These are phyloP conservation scores for Bipolaris bicolor DNA, from an alignment of 2,329 filamentous ascomycete genomes.

Conservation along the genomic window DNA sequence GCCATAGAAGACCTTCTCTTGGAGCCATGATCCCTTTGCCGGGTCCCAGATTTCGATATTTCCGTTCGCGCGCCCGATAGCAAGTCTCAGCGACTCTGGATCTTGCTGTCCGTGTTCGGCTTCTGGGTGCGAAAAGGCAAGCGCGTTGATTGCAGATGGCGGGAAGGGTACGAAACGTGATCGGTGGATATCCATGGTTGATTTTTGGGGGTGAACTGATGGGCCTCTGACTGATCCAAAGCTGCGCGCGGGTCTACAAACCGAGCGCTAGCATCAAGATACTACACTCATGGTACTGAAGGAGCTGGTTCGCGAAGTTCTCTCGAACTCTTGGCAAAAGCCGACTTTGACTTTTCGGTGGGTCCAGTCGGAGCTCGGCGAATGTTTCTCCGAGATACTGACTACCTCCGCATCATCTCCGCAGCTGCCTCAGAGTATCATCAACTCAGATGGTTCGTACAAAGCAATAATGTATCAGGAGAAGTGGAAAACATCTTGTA, in stretches of 20 bases:
- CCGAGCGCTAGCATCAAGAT: constrained; percentile 25
- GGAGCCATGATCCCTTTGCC: constrained; percentile 79
- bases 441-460: not conserved
- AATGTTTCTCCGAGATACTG: constrained; percentile 12
- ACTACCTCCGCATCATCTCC: constrained; percentile 19
- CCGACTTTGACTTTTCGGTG: constrained; percentile 25
- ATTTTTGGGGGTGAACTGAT: not conserved
- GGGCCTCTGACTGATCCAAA: not conserved
- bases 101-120: constrained; percentile 46
- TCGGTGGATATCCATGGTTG: constrained; percentile 89
- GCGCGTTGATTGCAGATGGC: constrained; percentile 87
- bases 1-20: constrained; percentile 84
- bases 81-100: constrained; percentile 73
- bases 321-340: constrained; percentile 25
- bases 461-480: not conserved
- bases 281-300: constrained; percentile 14
- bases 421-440: not conserved
- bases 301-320: constrained; percentile 15
- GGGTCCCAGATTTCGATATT: constrained; percentile 99
- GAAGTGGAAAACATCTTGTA: no score
- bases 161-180: constrained; percentile 95
- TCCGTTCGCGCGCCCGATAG: constrained; percentile 90
- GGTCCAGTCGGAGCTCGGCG: constrained; percentile 16
- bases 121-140: constrained; percentile 83
- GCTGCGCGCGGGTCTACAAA: constrained; percentile 20